Percentiles rank a stretch among this genome's conserved stretches.
These are phyloP conservation scores for Exophiala oligosperma DNA, from an alignment of 2,329 filamentous ascomycete genomes.

Conservation along the genomic window DNA sequence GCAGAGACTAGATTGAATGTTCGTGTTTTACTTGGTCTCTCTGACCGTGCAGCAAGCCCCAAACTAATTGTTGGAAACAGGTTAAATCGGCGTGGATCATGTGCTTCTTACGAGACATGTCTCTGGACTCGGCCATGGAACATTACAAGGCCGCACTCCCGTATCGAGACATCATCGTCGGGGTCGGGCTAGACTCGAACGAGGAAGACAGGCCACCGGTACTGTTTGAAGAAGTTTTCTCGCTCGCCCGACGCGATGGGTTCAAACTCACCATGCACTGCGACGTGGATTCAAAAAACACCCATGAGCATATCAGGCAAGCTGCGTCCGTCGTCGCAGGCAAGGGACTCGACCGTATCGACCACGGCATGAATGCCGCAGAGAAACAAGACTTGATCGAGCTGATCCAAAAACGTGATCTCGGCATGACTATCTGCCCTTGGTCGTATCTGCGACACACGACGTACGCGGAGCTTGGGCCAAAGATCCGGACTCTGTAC, in stretches of 20 bases:
- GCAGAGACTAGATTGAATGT: conserved; percentile 33
- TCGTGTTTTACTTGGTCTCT: conserved; percentile 44
- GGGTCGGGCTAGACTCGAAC: conserved; percentile 49
- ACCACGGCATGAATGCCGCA: conserved; percentile 45
- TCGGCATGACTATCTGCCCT: conserved; percentile 46
- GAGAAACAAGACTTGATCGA: conserved; percentile 37
- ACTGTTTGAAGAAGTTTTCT: conserved; percentile 46
- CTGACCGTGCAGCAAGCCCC: conserved; percentile 6
- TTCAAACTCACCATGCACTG: conserved; percentile 51
- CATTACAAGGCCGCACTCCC: conserved; percentile 42
- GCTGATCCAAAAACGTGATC: conserved; percentile 33
- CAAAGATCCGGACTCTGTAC: conserved; percentile 44
- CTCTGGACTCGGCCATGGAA: conserved; percentile 40
- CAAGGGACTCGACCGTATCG: conserved; percentile 34
- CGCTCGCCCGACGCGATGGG: conserved; percentile 40
- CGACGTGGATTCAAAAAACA: conserved; percentile 52
- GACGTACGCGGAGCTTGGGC: conserved; percentile 28
- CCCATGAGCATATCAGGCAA: conserved; percentile 45
- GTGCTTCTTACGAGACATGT: conserved; percentile 46
- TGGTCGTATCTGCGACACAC: conserved; percentile 37
- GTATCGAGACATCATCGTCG: conserved; percentile 26
- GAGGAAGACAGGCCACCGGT: conserved; percentile 48
- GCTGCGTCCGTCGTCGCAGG: conserved; percentile 34
- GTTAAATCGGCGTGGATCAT: conserved; percentile 38
- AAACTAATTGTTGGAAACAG: neutral